phyloP scores from a whole-genome alignment of 345 rosid genomes.

The Eucalyptus pauciflora region DNA sequence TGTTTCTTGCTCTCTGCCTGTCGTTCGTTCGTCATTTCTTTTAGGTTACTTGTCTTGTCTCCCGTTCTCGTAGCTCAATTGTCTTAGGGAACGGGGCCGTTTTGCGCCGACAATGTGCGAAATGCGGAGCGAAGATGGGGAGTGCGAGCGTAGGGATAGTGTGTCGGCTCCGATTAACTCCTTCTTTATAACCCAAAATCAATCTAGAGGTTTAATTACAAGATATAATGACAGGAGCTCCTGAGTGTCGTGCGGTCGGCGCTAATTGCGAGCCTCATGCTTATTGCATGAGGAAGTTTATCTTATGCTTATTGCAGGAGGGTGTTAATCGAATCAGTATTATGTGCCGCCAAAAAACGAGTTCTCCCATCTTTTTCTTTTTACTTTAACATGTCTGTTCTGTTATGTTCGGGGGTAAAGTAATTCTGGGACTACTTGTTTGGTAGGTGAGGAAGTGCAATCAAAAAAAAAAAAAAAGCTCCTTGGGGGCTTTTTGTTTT shows the following conservation, averaged over 20 bases:
- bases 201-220: neutral
- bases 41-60: neutral
- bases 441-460: neutral
- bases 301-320: neutral
- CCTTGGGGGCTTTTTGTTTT: neutral
- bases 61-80: neutral
- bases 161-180: neutral
- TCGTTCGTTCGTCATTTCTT: neutral
- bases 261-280: neutral
- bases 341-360: neutral
- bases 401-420: neutral
- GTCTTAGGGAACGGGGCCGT: neutral
- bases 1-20: neutral
- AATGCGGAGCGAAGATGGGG: neutral
- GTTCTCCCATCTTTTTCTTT: neutral
- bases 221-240: neutral
- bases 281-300: neutral
- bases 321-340: neutral
- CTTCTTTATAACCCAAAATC: neutral
- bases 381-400: neutral
- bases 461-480: neutral
- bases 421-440: neutral
- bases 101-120: neutral
- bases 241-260: neutral
- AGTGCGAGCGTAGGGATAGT: neutral